Evolutionary conservation across 805 yeast species (phyloP).

Genomic region (Saturnispora silvae): DNA sequence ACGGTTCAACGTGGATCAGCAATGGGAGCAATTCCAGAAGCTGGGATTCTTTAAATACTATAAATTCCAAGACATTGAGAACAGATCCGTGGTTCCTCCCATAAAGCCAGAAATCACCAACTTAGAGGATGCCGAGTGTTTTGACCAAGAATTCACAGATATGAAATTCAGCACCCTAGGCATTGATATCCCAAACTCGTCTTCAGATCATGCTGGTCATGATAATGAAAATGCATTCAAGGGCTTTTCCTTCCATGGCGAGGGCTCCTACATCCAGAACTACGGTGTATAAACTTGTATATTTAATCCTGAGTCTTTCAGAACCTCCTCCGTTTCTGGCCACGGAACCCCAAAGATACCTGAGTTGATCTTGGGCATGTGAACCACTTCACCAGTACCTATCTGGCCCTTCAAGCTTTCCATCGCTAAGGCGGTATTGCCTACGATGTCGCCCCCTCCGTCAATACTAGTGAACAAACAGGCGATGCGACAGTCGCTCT

Average conservation of each 20-base stretch:
- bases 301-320: slow-evolving; percentile 27
- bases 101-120: slow-evolving; percentile 68
- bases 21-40: slow-evolving; percentile 42
- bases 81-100: slow-evolving; percentile 50
- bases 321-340: slow-evolving; percentile 49
- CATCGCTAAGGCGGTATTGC: slow-evolving; percentile 41
- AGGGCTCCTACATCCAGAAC: slow-evolving; percentile 27
- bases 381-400: slow-evolving; percentile 22
- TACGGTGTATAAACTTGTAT: slow-evolving; percentile 36
- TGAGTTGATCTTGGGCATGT: slow-evolving; percentile 71
- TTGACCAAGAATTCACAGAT: slow-evolving; percentile 62
- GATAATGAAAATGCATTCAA: slow-evolving; percentile 21
- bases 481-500: slow-evolving; percentile 36
- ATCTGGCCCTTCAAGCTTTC: slow-evolving; percentile 34
- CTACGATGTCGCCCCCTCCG: slow-evolving; percentile 41
- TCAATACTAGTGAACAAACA: slow-evolving; percentile 65
- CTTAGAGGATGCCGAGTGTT: slow-evolving; percentile 68
- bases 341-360: slow-evolving; percentile 78
- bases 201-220: background rate
- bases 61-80: slow-evolving; percentile 50
- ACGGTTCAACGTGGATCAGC: slow-evolving; percentile 46
- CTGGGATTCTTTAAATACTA: slow-evolving; percentile 58
- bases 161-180: slow-evolving; percentile 28
- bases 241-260: slow-evolving; percentile 38
- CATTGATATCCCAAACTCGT: background rate